These are phyloP conservation scores for Triangularia setosa DNA, from an alignment of 2,329 filamentous ascomycete genomes.

Conservation along the genomic window DNA sequence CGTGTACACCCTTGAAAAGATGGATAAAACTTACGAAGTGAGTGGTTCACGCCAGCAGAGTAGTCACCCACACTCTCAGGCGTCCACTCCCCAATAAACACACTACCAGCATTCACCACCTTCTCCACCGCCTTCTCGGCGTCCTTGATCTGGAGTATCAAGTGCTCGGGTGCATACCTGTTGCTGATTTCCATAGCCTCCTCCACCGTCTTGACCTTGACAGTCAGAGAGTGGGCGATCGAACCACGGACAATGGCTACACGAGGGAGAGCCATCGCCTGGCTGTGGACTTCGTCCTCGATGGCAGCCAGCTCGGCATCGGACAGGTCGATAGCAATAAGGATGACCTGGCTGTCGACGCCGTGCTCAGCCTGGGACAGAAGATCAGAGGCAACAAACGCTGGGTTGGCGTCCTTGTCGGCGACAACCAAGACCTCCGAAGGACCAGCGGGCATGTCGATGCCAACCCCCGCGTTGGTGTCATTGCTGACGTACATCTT, in stretches of 20 bases:
- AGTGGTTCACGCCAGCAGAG: conserved; percentile 96
- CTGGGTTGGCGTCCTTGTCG: conserved; percentile 81
- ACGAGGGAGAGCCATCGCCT: conserved; percentile 81
- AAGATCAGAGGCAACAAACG: conserved; percentile 92
- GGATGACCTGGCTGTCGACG: conserved; percentile 89
- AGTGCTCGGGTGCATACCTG: conserved; percentile 89
- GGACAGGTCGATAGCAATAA: conserved; percentile 76
- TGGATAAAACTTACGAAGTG: conserved; percentile 68
- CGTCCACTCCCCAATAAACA: conserved; percentile 95
- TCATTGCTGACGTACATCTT: conserved; percentile 99
- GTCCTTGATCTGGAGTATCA: conserved; percentile 84
- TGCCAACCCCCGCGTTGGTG: conserved; percentile 89
- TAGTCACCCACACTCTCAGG: conserved; percentile 98
- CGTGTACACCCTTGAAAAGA: background rate
- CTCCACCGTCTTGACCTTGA: conserved; percentile 65
- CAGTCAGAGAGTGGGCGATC: conserved; percentile 87
- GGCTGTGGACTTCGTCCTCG: conserved; percentile 83
- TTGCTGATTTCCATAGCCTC: conserved; percentile 84
- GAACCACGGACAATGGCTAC: conserved; percentile 90
- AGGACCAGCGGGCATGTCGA: conserved; percentile 97
- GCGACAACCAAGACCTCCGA: conserved; percentile 96
- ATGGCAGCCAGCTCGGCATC: conserved; percentile 74
- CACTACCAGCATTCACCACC: conserved; percentile 90
- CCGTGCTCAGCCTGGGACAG: conserved; percentile 96
- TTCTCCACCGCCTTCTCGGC: conserved; percentile 69